phyloP scores from a whole-genome alignment of 345 rosid species.

The Hypericum perforatum region DNA sequence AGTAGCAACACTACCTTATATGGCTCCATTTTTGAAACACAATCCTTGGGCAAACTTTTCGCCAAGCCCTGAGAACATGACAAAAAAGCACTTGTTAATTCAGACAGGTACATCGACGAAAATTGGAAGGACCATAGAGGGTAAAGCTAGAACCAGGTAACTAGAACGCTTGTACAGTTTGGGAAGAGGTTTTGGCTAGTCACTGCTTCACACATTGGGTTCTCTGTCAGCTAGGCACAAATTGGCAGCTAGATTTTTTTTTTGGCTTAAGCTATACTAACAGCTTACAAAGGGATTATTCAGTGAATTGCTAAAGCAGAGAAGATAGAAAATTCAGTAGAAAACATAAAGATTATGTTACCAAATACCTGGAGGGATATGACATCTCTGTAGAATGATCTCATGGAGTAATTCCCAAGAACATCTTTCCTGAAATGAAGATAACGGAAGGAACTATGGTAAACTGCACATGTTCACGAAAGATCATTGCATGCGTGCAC shows the following conservation, averaged over 20 bases:
- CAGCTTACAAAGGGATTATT: neutral
- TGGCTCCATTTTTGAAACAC: constrained; percentile 11
- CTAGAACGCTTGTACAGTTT: no score
- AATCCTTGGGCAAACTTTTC: constrained; percentile 39
- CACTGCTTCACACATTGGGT: no score
- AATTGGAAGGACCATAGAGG: neutral
- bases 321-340: neutral
- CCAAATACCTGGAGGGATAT: constrained; percentile 53
- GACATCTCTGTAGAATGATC: constrained; percentile 57
- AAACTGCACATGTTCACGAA: neutral
- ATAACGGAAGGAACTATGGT: neutral
- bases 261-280: no score
- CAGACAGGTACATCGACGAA: neutral
- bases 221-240: no score
- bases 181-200: no score
- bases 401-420: constrained; percentile 48
- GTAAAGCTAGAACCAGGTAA: neutral
- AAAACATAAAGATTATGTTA: constrained; percentile 1
- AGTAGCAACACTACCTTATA: constrained; percentile 12
- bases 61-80: constrained; percentile 36
- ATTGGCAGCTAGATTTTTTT: no score
- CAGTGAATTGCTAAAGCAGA: neutral
- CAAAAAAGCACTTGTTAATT: neutral
- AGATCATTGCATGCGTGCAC: neutral
- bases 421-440: constrained; percentile 58